These are phyloP conservation scores for Melampsora larici-populina DNA, from an alignment of 1,284 basidiomycete species.

Conservation along the genomic window DNA sequence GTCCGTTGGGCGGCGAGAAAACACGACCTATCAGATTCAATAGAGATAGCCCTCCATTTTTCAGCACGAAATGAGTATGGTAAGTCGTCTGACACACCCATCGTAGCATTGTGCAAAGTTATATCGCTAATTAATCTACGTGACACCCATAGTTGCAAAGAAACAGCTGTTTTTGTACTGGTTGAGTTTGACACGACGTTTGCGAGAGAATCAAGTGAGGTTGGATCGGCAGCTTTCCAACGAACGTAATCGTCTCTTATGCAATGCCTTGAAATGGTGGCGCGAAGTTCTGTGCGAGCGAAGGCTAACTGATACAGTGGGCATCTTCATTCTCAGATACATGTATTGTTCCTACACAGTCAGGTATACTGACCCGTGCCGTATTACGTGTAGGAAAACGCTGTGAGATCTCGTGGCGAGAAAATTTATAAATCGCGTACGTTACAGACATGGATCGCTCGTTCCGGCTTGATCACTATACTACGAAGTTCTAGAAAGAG, in stretches of 20 bases:
- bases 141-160: background rate
- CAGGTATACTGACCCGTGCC: background rate
- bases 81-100: background rate
- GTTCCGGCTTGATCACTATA: background rate
- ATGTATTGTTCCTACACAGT: background rate
- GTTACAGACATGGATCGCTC: conserved; percentile 1
- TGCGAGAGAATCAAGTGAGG: background rate
- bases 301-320: background rate
- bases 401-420: background rate
- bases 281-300: background rate
- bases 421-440: background rate
- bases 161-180: background rate
- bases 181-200: background rate
- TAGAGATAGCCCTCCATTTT: background rate
- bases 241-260: background rate
- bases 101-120: background rate
- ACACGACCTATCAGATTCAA: background rate
- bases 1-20: background rate
- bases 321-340: background rate
- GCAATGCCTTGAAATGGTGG: background rate
- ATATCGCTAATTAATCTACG: background rate
- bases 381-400: background rate
- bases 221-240: background rate
- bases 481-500: background rate
- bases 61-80: background rate